Conservation (phyloP, 169 alveolate species). For the Plasmodium gonderi region DNA sequence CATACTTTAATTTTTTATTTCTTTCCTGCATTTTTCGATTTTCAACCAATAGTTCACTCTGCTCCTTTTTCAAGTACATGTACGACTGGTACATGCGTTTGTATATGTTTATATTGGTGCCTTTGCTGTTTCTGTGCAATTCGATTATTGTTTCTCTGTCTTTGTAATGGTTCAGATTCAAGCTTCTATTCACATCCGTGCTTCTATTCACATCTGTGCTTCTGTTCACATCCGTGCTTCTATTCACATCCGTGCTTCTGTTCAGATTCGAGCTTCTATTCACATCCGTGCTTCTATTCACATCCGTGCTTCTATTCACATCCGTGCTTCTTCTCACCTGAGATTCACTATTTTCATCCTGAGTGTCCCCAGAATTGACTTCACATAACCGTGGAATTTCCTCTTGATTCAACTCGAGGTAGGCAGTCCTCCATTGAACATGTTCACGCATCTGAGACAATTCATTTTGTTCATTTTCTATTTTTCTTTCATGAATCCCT, state of each 20-base stretch:
- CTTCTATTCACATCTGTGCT: background rate
- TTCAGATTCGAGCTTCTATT: too few relatives aligned
- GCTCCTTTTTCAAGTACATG: slow-evolving; percentile 26
- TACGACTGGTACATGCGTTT: slow-evolving; percentile 73
- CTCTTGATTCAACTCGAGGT: too few relatives aligned
- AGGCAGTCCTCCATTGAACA: background rate
- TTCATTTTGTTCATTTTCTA: too few relatives aligned
- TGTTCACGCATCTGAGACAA: background rate
- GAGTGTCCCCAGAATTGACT: too few relatives aligned
- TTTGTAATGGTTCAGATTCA: background rate
- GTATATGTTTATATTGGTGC: slow-evolving; percentile 45
- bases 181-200: background rate
- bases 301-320: too few relatives aligned
- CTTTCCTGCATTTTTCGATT: slow-evolving; percentile 21
- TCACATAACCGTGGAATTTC: too few relatives aligned
- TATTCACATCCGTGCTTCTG: too few relatives aligned
- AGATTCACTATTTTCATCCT: too few relatives aligned
- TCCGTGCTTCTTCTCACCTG: too few relatives aligned
- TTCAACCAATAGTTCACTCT: slow-evolving; percentile 19
- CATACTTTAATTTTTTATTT: slow-evolving; percentile 70
- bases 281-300: too few relatives aligned
- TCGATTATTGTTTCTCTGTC: slow-evolving; percentile 42
- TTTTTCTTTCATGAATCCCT: background rate
- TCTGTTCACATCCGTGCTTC: background rate
- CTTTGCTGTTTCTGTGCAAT: slow-evolving; percentile 36